Percentiles rank a stretch among this genome's conserved stretches.
Evolutionary conservation across 805 yeast species (phyloP).

Genomic region (Yarrowia sp.): DNA sequence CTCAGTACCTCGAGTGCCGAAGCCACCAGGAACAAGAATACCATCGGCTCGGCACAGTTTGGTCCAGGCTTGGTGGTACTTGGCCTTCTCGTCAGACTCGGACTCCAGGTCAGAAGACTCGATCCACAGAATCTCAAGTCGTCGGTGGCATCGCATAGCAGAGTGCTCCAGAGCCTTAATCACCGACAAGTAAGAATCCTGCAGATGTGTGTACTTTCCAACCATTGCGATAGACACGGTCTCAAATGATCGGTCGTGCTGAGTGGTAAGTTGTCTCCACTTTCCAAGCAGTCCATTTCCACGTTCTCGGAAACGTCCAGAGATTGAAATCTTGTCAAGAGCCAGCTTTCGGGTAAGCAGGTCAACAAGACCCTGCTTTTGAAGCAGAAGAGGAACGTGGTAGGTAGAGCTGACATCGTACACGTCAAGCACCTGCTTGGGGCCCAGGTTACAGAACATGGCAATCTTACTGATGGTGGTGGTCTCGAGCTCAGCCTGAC

Average conservation of each 20-base stretch:
- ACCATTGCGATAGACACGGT: slow-evolving; percentile 92
- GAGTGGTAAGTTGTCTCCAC: slow-evolving; percentile 78
- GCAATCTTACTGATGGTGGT: slow-evolving; percentile 94
- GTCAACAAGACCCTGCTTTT: slow-evolving; percentile 79
- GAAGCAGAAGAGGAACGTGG: slow-evolving; percentile 89
- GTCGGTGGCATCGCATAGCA: slow-evolving; percentile 82
- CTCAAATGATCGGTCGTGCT: slow-evolving; percentile 79
- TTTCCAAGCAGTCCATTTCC: slow-evolving; percentile 69
- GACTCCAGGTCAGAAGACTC: slow-evolving; percentile 89
- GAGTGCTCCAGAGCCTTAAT: slow-evolving; percentile 95
- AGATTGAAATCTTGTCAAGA: slow-evolving; percentile 49
- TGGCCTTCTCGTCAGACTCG: slow-evolving; percentile 61
- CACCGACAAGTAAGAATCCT: slow-evolving; percentile 92
- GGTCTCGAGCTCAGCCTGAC: slow-evolving; percentile 74
- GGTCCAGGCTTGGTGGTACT: slow-evolving; percentile 95
- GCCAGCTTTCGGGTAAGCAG: slow-evolving; percentile 67
- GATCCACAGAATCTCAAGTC: slow-evolving; percentile 89
- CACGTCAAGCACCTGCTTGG: slow-evolving; percentile 95
- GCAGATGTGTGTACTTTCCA: slow-evolving; percentile 94
- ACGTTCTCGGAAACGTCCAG: slow-evolving; percentile 52
- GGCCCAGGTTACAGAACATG: slow-evolving; percentile 98
- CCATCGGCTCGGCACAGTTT: slow-evolving; percentile 91
- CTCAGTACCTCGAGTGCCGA: slow-evolving; percentile 95
- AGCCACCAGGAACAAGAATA: slow-evolving; percentile 97
- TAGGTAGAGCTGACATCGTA: slow-evolving; percentile 96